Evolutionary conservation across 495 filamentous ascomycete genomes (phyloP).

Genomic region (Trichoderma reesei): DNA sequence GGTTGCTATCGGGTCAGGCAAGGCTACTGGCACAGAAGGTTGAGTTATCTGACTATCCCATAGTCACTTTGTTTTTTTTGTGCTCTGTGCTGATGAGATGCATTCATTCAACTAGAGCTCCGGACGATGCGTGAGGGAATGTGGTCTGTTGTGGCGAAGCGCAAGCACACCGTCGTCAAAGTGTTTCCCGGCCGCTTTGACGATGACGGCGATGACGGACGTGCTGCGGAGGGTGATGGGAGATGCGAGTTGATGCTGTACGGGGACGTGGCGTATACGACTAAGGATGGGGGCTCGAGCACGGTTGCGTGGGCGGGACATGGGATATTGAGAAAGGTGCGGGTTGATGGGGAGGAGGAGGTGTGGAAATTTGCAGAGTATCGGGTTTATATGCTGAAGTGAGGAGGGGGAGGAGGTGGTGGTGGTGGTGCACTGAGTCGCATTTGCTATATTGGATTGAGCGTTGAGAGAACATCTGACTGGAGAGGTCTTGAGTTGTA

Average conservation of each 20-base stretch:
- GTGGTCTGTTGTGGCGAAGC: conserved; percentile 12
- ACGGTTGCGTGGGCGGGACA: conserved; percentile 19
- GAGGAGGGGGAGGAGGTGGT: not conserved
- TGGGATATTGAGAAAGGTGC: conserved; percentile 16
- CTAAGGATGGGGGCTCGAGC: conserved; percentile 14
- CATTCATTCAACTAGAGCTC: too few species aligned
- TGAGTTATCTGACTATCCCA: conserved; percentile 10
- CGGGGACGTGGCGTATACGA: conserved; percentile 15
- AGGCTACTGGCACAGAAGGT: conserved; percentile 17
- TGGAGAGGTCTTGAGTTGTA: too few species aligned
- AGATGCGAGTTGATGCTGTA: conserved; percentile 20
- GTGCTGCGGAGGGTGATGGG: not conserved
- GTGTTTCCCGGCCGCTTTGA: conserved; percentile 20
- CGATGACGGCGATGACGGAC: not conserved
- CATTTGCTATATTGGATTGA: too few species aligned
- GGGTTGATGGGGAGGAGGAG: conserved; percentile 12
- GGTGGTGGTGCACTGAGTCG: not conserved
- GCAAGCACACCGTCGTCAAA: conserved; percentile 17
- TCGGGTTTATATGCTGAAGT: not conserved
- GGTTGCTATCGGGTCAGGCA: conserved; percentile 19
- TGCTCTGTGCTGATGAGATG: too few species aligned
- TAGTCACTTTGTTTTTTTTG: too few species aligned
- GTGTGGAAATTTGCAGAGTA: conserved; percentile 9
- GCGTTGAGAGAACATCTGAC: too few species aligned
- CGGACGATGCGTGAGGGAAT: conserved; percentile 2